Conservation (phyloP, 2,329 filamentous ascomycete species). For the Colletotrichum abscissum region DNA sequence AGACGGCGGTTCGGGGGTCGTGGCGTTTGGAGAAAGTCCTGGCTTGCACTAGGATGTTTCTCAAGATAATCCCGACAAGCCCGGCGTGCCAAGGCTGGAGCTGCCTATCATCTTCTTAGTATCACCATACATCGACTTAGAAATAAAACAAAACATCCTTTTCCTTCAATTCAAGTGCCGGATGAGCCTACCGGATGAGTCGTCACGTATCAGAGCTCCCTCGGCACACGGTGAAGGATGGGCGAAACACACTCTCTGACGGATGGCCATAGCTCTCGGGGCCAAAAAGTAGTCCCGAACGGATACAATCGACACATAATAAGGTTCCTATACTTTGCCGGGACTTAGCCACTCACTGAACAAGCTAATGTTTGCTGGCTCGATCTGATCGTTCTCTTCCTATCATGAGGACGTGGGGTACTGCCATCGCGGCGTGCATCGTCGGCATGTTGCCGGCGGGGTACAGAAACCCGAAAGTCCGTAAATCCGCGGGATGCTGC, state of each 20-base stretch:
- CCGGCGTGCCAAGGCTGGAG: background rate
- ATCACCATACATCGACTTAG: background rate
- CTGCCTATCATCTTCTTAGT: background rate
- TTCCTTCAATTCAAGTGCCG: background rate
- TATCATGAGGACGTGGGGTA: background rate
- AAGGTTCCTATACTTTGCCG: background rate
- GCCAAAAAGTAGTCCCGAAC: slow-evolving; percentile 19
- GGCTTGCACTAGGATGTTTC: background rate
- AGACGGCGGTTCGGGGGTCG: slow-evolving; percentile 19
- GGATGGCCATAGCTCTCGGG: slow-evolving; percentile 20
- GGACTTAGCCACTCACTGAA: background rate
- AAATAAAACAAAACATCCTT: background rate
- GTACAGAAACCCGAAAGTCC: slow-evolving; percentile 3
- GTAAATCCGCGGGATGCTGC: background rate
- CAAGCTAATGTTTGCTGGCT: background rate
- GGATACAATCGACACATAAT: background rate
- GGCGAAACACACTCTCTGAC: background rate
- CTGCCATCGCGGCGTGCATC: background rate
- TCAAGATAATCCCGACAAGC: background rate
- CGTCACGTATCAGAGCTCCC: background rate
- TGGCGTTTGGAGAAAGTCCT: slow-evolving; percentile 11
- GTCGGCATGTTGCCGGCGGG: background rate
- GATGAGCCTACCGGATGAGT: background rate
- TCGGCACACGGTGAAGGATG: background rate
- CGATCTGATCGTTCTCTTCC: background rate